phyloP scores from a whole-genome alignment of 2,329 filamentous ascomycete genomes.

The Trichoderma simmonsii region DNA sequence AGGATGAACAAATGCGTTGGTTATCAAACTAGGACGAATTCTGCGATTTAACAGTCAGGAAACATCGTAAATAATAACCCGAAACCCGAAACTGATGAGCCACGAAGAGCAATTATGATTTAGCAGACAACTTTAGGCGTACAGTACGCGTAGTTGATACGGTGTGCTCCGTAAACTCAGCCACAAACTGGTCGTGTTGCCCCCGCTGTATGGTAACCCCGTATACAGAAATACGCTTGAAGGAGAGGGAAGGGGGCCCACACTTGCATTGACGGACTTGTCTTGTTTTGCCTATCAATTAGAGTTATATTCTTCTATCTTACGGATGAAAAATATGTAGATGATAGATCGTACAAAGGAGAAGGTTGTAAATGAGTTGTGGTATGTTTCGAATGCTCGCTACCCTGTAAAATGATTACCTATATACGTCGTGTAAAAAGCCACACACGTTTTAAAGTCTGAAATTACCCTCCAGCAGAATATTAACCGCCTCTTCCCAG shows the following conservation, averaged over 20 bases:
- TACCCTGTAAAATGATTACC: not conserved
- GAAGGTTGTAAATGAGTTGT: not conserved
- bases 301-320: not conserved
- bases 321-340: not conserved
- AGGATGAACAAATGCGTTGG: not conserved
- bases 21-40: not conserved
- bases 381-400: not conserved
- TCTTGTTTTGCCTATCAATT: not conserved
- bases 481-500: slow-evolving; percentile 54
- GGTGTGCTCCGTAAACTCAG: not conserved
- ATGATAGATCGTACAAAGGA: not conserved
- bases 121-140: not conserved
- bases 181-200: not conserved
- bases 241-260: not conserved
- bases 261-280: not conserved
- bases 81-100: not conserved
- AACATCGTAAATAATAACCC: not conserved
- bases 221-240: not conserved
- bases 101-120: not conserved
- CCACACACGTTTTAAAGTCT: not conserved
- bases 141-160: not conserved
- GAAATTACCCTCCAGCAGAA: slow-evolving; percentile 42
- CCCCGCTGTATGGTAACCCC: not conserved
- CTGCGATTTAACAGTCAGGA: not conserved
- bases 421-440: not conserved